Evolutionary conservation across 345 rosid genomes (phyloP), one percentile per base, ranked within the genome.

Genomic region (Eucalyptus tenuipes): DNA sequence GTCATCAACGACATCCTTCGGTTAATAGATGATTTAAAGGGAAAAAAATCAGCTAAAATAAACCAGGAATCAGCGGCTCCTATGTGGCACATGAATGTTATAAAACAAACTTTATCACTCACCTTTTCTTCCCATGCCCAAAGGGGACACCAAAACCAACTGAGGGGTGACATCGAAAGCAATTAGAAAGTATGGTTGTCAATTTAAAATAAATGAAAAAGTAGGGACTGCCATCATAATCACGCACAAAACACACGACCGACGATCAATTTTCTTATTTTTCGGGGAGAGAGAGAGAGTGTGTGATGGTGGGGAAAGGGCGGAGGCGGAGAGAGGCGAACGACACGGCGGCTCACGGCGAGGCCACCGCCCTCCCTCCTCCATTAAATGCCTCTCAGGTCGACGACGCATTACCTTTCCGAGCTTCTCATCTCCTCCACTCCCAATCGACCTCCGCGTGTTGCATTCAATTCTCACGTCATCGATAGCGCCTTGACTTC

Each of bases 271-370:
- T 61, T 61, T 27, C 66, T 59, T 15, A 25, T 59, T 25, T 57
- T 59, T 59, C 16, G 24, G 24, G 57, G 52, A 49, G 53, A 52
- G 55, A 52, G 55, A 52, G 57, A 52, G 57, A 18, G 52, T 49
- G 53, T 6, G 53, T 49, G 57, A 52, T 52, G 57, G 57, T 22
- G 57, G 57, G 24, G 24, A 52, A 55, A 55, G 61, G 27, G 29
- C 24, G 13, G 61, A 55, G 61, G 61, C 12, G 99, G 87, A 93
- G 99, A 92, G 98, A 96, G 91, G 96, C 94, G 91, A 97, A 97
- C 90, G 96, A 94, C 91, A 57, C 85, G 86, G 96, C 96, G 18
- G 97, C 97, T 33, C 99, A 97, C 88, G 98, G 99, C 59, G 96
- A 95, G 49, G 90, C 92, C 89, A 88, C 91, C 59, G 91, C 95